A percentile compares a stretch with the other conserved stretches of the same genome.
These are phyloP conservation scores for Houttuynia cordata DNA, from an alignment of 164 flowering plant species.

Conservation along the genomic window DNA sequence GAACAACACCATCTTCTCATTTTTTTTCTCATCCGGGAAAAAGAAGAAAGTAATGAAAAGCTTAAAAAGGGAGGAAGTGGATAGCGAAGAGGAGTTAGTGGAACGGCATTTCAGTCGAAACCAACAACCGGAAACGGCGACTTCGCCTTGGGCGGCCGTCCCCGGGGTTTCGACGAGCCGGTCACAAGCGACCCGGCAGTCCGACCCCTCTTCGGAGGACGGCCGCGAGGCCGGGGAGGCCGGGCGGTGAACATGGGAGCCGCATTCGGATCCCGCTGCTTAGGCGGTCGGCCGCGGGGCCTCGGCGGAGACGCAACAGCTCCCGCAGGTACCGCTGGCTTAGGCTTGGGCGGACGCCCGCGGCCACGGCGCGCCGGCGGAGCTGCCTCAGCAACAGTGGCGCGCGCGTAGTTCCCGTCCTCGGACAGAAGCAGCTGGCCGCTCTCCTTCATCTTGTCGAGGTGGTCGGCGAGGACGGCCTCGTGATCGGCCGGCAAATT, in stretches of 20 bases:
- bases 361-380: constrained; percentile 75
- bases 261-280: constrained; percentile 31
- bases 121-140: constrained; percentile 27
- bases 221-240: constrained; percentile 39
- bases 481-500: constrained; percentile 56
- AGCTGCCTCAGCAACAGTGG: constrained; percentile 13
- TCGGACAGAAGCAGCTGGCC: constrained; percentile 58
- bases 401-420: constrained; percentile 68
- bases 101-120: constrained; percentile 10
- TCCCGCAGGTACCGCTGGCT: constrained; percentile 24
- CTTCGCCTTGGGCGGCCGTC: constrained; percentile 64
- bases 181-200: neutral
- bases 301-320: constrained; percentile 26
- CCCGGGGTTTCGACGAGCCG: constrained; percentile 28
- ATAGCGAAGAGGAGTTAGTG: neutral
- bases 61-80: too few species aligned
- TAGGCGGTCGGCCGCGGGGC: constrained; percentile 61
- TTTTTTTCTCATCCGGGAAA: too few species aligned
- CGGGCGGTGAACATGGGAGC: constrained; percentile 10
- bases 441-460: constrained; percentile 44
- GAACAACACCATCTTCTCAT: too few species aligned
- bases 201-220: constrained; percentile 46
- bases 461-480: constrained; percentile 43
- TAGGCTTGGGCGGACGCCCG: constrained; percentile 85
- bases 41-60: too few species aligned